Evolutionary conservation across 768 basidiomycete species (phyloP), one percentile per base, ranked within the genome.

Genomic region (Suillus cothurnatus): DNA sequence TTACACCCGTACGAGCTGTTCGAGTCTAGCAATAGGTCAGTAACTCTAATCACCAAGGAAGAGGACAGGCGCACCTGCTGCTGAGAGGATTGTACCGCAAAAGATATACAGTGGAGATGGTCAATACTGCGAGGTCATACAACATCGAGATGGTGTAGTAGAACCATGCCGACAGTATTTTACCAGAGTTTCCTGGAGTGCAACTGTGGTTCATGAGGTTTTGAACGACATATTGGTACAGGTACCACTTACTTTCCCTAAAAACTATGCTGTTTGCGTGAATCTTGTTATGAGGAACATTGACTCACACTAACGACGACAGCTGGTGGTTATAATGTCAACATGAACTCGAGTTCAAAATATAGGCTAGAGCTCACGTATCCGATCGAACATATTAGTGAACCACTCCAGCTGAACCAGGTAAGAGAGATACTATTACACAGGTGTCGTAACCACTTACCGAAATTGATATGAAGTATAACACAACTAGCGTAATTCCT

Each of bases 81-180:
- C 70, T 72, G 52, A 70, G 63, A 34, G 69, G 61, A 26, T 81
- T 82, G 68, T 83, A 80, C 62, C 81, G 81, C 34, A 87, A 72
- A 23, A 91, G 75, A 69, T 82, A 87, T 55, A 78, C 71, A 6
- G 85, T 79, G 45, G 87, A 86, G 53, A 88, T 75, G 3, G 73
- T 72, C 7, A 86, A 80, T 1, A 84, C 82, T 12, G 81, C 71
- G 5, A 84, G 71, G 69, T 91, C 89, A 71, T 86, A 91, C 12
- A 79, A 60, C 65, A 89, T 88, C 12, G 86, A 81, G 26, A 85
- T 70, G 3, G 84, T 77, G 69, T 90, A 90, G 76, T 85, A 88
- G 6, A 82, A 65, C 85, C 86, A 90, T 39, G 84, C 85, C 0
- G 69, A 69, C 1, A 84, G 79, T 15, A 82, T 67, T 47, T 65